These are phyloP conservation scores for Ceratocystiopsis minuta DNA, from an alignment of 2,329 filamentous ascomycete species.

Conservation along the genomic window DNA sequence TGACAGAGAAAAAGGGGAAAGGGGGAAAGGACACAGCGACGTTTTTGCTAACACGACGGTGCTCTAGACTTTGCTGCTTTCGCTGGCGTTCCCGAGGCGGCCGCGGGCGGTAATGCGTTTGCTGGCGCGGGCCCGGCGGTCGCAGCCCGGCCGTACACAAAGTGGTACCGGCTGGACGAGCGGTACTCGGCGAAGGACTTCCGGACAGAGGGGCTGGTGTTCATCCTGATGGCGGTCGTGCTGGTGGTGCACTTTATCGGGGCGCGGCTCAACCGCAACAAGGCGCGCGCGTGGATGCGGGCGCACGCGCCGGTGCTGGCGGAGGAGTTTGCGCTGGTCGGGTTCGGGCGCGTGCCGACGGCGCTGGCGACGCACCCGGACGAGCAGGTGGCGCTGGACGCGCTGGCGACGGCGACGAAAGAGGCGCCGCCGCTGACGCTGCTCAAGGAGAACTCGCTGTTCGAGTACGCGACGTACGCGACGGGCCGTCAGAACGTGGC, in stretches of 20 bases:
- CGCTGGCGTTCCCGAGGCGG: constrained; percentile 52
- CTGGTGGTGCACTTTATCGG: constrained; percentile 69
- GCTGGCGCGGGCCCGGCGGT: constrained; percentile 25
- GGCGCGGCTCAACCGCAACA: constrained; percentile 58
- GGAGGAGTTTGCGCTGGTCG: constrained; percentile 73
- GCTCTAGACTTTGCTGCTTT: constrained; percentile 81
- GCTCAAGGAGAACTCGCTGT: constrained; percentile 72
- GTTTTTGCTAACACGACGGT: background rate
- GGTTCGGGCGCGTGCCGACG: constrained; percentile 44
- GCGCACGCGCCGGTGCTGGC: constrained; percentile 55
- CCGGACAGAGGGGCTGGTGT: constrained; percentile 66
- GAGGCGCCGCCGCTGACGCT: constrained; percentile 30
- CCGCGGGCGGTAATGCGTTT: constrained; percentile 25
- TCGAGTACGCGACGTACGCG: constrained; percentile 74
- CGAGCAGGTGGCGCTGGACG: constrained; percentile 50
- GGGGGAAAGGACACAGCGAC: background rate
- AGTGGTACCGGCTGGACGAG: constrained; percentile 96
- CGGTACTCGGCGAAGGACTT: constrained; percentile 73
- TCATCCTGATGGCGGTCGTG: constrained; percentile 56
- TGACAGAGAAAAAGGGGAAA: background rate
- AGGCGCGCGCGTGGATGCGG: constrained; percentile 63
- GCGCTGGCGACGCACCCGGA: constrained; percentile 22
- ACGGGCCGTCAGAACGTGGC: constrained; percentile 86
- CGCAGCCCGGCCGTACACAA: constrained; percentile 53
- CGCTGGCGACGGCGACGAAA: constrained; percentile 15